Evolutionary conservation across 2,329 filamentous ascomycete genomes (phyloP).

Genomic region (Emmonsiellopsis sp.): DNA sequence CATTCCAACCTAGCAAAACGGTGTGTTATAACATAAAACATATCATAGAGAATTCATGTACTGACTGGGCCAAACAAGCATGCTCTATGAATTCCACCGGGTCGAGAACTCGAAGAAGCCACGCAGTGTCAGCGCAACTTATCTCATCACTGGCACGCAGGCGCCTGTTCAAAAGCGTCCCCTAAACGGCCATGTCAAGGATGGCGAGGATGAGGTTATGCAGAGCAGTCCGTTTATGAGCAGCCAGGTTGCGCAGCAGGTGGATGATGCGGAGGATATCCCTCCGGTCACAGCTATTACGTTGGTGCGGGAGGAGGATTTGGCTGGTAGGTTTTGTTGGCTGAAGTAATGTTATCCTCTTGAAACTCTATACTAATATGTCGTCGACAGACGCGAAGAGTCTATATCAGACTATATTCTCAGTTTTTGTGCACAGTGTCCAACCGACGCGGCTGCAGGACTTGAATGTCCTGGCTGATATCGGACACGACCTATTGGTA

Average conservation of each 20-base stretch:
- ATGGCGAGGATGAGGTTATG: conserved; percentile 59
- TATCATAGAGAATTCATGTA: not conserved
- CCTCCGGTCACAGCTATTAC: conserved; percentile 51
- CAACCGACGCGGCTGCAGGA: conserved; percentile 63
- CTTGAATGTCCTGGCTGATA: conserved; percentile 62
- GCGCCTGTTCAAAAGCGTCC: conserved; percentile 25
- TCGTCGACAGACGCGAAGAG: conserved; percentile 50
- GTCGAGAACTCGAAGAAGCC: conserved; percentile 67
- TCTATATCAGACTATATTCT: conserved; percentile 62
- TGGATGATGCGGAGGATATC: conserved; percentile 36
- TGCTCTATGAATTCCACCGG: conserved; percentile 77
- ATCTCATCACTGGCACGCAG: conserved; percentile 68
- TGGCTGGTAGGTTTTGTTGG: conserved; percentile 48
- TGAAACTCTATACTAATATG: conserved; percentile 7
- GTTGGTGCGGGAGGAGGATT: conserved; percentile 61
- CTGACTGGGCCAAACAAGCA: conserved; percentile 42
- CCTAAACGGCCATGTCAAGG: conserved; percentile 35
- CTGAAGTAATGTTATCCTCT: not conserved
- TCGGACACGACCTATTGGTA: conserved; percentile 53
- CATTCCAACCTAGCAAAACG: conserved; percentile 85
- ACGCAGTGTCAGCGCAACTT: conserved; percentile 80
- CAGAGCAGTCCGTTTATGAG: conserved; percentile 58
- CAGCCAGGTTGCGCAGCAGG: conserved; percentile 54
- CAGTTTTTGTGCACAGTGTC: conserved; percentile 82
- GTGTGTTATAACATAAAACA: conserved; percentile 41